These are phyloP conservation scores for Salix suchowensis DNA, from an alignment of 345 rosid species.

Conservation along the genomic window DNA sequence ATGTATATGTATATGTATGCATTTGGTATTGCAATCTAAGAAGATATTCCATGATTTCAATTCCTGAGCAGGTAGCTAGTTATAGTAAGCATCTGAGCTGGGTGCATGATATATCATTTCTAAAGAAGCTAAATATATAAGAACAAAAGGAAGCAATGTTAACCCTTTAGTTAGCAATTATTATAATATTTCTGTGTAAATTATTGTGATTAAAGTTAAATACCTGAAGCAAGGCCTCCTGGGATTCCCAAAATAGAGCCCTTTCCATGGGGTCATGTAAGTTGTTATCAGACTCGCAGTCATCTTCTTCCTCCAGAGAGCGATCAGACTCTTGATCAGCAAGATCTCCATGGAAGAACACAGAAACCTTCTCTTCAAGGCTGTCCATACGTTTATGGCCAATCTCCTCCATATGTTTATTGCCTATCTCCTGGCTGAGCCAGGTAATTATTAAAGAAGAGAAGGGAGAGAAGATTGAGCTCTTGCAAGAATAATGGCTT, in stretches of 20 bases:
- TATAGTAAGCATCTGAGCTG: no score
- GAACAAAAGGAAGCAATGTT: not conserved
- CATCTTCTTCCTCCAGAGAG: constrained; percentile 7
- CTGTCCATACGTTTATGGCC: constrained; percentile 13
- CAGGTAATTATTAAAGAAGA: not conserved
- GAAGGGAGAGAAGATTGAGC: not conserved
- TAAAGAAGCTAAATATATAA: not conserved
- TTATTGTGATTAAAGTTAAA: not conserved
- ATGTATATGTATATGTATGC: no score
- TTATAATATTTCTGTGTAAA: not conserved
- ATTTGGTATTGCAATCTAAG: not conserved
- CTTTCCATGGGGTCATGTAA: constrained; percentile 10
- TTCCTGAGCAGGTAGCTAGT: not conserved
- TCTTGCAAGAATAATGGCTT: not conserved
- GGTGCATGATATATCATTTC: not conserved
- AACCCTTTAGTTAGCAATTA: not conserved
- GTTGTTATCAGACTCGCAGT: constrained; percentile 2
- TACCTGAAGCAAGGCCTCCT: constrained; percentile 49
- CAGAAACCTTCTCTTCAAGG: constrained; percentile 34
- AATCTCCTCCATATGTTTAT: constrained; percentile 19
- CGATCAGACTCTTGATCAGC: not conserved
- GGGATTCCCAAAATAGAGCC: constrained; percentile 42
- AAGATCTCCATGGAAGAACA: constrained; percentile 16
- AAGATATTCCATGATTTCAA: not conserved
- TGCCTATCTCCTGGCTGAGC: constrained; percentile 8